A percentile compares a stretch with the other conserved stretches of the same genome.
These are phyloP conservation scores for Glomus cerebriforme DNA, from an alignment of 192 early-diverging fungal species.

Conservation along the genomic window DNA sequence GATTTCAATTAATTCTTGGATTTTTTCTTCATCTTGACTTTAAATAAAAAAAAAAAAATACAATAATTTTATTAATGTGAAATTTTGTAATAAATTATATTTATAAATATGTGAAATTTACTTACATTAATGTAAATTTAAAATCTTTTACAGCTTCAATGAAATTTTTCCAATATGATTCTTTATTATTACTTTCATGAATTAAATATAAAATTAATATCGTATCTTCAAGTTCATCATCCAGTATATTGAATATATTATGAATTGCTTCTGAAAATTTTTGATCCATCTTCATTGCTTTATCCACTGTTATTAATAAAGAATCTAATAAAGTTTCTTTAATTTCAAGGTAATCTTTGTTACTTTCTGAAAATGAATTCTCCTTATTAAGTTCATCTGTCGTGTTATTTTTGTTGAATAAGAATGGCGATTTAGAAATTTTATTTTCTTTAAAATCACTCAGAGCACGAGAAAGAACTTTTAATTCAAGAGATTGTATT, in stretches of 20 bases:
- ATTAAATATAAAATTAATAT: slow-evolving; percentile 6
- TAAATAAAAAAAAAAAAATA: not conserved
- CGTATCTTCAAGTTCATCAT: not conserved
- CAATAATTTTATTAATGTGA: too few relatives aligned
- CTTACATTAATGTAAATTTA: not conserved
- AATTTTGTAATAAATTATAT: not conserved
- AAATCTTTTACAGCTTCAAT: not conserved
- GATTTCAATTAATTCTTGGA: not conserved
- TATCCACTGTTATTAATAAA: not conserved
- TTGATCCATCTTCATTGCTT: slow-evolving; percentile 1
- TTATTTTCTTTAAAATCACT: not conserved
- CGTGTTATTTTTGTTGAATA: not conserved
- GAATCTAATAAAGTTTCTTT: not conserved
- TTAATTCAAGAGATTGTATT: not conserved
- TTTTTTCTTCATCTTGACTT: not conserved
- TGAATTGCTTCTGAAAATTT: not conserved
- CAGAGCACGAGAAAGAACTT: not conserved
- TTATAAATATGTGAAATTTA: not conserved
- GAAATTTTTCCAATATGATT: not conserved
- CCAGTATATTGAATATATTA: not conserved
- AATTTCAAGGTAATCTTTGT: too few relatives aligned
- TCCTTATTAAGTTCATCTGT: not conserved
- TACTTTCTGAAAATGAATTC: not conserved
- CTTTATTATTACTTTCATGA: not conserved
- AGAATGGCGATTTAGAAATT: not conserved